Percentiles rank a stretch among this genome's conserved stretches.
Conservation (phyloP, 192 early-diverging fungal species). For the Coemansia sp. region DNA sequence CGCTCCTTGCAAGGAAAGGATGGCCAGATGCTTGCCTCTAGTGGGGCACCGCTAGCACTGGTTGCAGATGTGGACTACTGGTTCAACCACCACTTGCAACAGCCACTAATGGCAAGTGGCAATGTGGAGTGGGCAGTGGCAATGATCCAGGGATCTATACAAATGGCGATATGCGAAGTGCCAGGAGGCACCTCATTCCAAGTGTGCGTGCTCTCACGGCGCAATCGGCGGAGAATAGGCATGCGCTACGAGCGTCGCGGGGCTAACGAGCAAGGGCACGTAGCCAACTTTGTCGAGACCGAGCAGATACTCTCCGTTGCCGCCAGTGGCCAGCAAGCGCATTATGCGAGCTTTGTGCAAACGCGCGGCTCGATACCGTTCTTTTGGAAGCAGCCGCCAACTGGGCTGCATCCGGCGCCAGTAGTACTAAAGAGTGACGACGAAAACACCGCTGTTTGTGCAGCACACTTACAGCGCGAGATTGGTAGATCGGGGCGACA, state of each 20-base stretch:
- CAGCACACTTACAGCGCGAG: constrained; percentile 60
- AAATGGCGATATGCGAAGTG: constrained; percentile 64
- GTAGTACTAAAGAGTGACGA: constrained; percentile 56
- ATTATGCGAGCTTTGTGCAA: constrained; percentile 82
- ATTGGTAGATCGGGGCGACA: constrained; percentile 58
- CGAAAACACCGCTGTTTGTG: constrained; percentile 61
- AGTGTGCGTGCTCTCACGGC: constrained; percentile 69
- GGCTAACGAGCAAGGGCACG: constrained; percentile 80
- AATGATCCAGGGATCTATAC: constrained; percentile 71
- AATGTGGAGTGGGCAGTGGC: constrained; percentile 46
- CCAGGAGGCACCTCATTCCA: constrained; percentile 60
- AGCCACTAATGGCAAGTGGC: constrained; percentile 12
- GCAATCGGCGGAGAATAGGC: constrained; percentile 61
- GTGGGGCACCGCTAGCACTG: constrained; percentile 11
- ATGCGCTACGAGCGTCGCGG: constrained; percentile 90
- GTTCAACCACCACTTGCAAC: constrained; percentile 45
- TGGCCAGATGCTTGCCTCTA: neutral
- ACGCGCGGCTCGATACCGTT: constrained; percentile 87
- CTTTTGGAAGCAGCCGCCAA: constrained; percentile 74
- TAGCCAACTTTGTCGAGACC: constrained; percentile 97
- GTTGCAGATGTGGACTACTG: constrained; percentile 36
- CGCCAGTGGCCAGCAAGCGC: constrained; percentile 31
- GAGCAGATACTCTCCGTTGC: constrained; percentile 83
- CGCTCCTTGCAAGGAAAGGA: constrained; percentile 39
- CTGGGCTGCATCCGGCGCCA: constrained; percentile 69